Base-by-base conservation (phyloP, 176 grass and related monocot species). In the Raddia distichophylla region DNA sequence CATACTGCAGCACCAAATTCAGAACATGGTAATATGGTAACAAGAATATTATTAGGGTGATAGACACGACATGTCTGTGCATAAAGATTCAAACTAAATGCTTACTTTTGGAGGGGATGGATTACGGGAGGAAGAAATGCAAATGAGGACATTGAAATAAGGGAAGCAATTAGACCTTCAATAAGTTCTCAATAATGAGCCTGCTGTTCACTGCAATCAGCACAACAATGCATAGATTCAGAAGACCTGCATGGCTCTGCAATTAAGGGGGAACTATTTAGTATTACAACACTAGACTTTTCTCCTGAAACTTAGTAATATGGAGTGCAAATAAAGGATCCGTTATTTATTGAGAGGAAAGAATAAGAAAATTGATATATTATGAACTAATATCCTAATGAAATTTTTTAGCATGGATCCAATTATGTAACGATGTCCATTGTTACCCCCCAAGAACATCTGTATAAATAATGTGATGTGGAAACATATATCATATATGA, bases 171-270 rank as follows among this genome's bases (percentile, higher is more conserved):
- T 82, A 77, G 60, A 98, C 96, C 96, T 98, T 95, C 96, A 98
- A 93, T 56, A 98, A 79, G 82, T 98, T 98, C 86, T 98, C 96
- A 60, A 98, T 98, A 70, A 98, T 98, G 55, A 98, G 96, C 62
- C 96, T 87, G 79, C 96, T 84, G 76, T 98, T 98, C 50, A 98
- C 93, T 73, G 96, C 93, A 88, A 98, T 74, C 71, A 98, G 82
- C 57, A 98, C 93, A 56, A 98, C 93, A 71, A 98, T 98, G 78
- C 96, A 98, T 65, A 98, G 91, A 89, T 98, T 98, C 46, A 98
- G 82, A 84, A 98, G 96, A 82, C 96, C 96, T 55, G 96, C 96
- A 88, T 98, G 96, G 67, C 96, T 98, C 96, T 98, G 81, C 53
- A 88, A 95, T 71, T 22, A 87, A 55, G 47, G 50, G 48, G 50